Evolutionary conservation across 2,329 filamentous ascomycete species (phyloP).

Genomic region (Triangularia verruculosa): DNA sequence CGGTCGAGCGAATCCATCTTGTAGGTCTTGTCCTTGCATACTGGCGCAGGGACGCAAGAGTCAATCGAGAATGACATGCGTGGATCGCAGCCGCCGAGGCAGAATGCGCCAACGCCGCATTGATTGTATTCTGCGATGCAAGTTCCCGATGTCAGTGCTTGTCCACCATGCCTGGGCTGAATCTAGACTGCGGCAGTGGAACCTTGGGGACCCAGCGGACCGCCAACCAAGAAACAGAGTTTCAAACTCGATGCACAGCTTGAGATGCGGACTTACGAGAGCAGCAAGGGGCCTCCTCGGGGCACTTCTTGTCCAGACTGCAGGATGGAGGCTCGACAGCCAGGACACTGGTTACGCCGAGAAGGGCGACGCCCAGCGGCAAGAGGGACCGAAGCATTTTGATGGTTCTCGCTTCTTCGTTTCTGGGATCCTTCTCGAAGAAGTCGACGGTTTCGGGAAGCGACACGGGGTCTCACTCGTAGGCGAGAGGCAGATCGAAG

Average conservation of each 20-base stretch:
- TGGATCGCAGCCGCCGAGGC: constrained; percentile 91
- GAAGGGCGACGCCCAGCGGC: constrained; percentile 39
- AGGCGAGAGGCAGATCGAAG: background rate
- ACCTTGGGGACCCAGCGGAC: constrained; percentile 10
- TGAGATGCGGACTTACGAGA: constrained; percentile 59
- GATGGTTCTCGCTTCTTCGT: background rate
- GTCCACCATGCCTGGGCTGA: background rate
- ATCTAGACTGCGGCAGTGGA: background rate
- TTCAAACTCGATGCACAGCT: constrained; percentile 1
- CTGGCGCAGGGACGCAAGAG: constrained; percentile 79
- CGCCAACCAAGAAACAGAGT: background rate
- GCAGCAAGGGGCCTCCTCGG: constrained; percentile 70
- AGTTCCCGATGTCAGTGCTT: constrained; percentile 19
- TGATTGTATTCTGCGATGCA: constrained; percentile 72
- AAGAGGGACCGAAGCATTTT: constrained; percentile 29
- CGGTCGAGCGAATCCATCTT: constrained; percentile 69
- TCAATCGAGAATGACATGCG: constrained; percentile 78
- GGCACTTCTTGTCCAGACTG: constrained; percentile 59
- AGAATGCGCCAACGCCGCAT: constrained; percentile 92
- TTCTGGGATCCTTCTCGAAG: background rate
- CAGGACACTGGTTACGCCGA: constrained; percentile 39
- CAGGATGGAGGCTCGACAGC: constrained; percentile 41
- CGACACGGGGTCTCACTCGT: background rate
- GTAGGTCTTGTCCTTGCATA: constrained; percentile 73
- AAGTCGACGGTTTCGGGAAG: background rate